Base-by-base conservation (phyloP, 371 early-diverging fungal genomes). In the Chytridiales sp. region DNA sequence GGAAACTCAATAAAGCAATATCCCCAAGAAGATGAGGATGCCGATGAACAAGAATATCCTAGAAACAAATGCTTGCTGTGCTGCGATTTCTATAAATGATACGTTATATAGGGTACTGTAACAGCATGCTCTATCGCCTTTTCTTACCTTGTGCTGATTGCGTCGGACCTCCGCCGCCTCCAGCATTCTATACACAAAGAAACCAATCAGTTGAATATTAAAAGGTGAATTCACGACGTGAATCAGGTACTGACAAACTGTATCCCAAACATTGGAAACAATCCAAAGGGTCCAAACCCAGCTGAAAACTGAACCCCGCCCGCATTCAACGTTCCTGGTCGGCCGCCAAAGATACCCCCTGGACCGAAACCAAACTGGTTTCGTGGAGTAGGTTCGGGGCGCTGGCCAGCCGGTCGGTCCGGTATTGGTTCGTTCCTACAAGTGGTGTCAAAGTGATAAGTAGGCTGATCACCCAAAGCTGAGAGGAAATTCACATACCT, bases 51-150 rank as follows among this genome's bases (percentile, higher is more conserved):
- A 24, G 47, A 66, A 72, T 4, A 66, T 27, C 13, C 68, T 47
- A 15, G 72, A 72, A 22, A 72, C 40, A 53, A 72, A 66, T 5
- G 67, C 65, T 42, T 66, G 68, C 43, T 68, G 68, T 13, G 67
- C 67, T 27, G 62, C 62, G 11, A 55, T 32, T n/a, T 39, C 52
- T 53, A 19, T 21, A 19, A 41, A 30, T 6, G n/a, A 26, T 2
- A 47, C 26, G 27, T 41, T 41, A 53, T 32, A 29, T 31, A 15
- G 17, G n/a, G 11, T 15, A 22, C 36, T 19, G 19, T 22, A 56
- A 57, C 32, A 22, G 48, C 59, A 17, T 41, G 59, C 9, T 48
- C 59, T 34, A 59, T n/a, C n/a, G n/a, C n/a, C n/a, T n/a, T n/a
- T n/a, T 30, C 49, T 13, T 35, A 59, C 52, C 49, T 19, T 42